Evolutionary conservation across 169 alveolate genomes (phyloP).

Genomic region (Toxoplasma gondii): DNA sequence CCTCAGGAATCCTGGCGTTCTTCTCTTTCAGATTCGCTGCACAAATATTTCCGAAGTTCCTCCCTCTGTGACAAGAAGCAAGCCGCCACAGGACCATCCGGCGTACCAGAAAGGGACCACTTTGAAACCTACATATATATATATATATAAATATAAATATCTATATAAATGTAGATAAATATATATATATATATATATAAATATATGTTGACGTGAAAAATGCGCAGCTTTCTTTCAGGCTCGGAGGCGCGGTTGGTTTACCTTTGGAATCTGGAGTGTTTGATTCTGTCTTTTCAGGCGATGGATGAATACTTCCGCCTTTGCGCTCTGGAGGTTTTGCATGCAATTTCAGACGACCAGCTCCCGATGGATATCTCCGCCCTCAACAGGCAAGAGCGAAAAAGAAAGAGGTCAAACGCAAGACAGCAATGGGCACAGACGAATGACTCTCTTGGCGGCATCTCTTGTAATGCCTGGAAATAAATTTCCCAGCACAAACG

Average conservation of each 20-base stretch:
- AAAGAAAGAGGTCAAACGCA: no score
- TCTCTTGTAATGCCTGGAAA: neutral
- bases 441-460: neutral
- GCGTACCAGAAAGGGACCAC: no score
- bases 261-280: no score
- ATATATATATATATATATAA: neutral
- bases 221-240: no score
- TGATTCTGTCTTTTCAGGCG: neutral
- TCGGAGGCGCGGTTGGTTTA: no score
- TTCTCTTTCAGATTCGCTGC: no score
- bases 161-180: conserved; percentile 8
- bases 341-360: conserved; percentile 56
- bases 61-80: no score
- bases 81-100: no score
- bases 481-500: neutral
- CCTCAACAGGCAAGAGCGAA: conserved; percentile 41
- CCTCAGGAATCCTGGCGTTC: no score
- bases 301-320: conserved; percentile 40
- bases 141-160: neutral
- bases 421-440: neutral
- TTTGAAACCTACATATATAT: neutral
- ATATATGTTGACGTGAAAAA: neutral
- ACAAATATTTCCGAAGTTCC: no score
- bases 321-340: conserved; percentile 48
- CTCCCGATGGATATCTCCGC: conserved; percentile 67